These are phyloP conservation scores for Phytophthora syringae DNA, from an alignment of 352 stramenopile genomes.

Conservation along the genomic window DNA sequence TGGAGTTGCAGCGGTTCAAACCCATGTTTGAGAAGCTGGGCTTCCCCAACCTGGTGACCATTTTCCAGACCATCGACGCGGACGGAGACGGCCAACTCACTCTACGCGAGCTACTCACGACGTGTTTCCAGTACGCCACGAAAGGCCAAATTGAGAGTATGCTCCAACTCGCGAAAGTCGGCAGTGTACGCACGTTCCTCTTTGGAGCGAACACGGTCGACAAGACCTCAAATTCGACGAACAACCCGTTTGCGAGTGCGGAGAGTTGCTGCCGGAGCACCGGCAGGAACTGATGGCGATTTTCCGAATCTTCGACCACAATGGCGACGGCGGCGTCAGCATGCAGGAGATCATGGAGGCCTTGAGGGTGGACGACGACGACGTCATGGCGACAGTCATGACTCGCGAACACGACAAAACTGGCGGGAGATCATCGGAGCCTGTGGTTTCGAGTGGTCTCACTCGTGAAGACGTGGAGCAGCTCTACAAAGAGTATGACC, in stretches of 20 bases:
- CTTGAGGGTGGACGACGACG: conserved; percentile 69
- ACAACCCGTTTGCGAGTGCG: conserved; percentile 1
- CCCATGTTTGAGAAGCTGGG: conserved; percentile 72
- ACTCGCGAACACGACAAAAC: conserved; percentile 38
- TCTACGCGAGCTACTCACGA: conserved; percentile 63
- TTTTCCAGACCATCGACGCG: conserved; percentile 79
- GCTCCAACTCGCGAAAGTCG: conserved; percentile 73
- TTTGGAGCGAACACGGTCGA: conserved; percentile 15
- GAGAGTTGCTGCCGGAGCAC: conserved; percentile 41
- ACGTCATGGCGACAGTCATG: conserved; percentile 55
- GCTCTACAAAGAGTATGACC: conserved; percentile 65
- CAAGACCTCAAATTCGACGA: not conserved
- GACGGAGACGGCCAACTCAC: conserved; percentile 65
- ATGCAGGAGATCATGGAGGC: conserved; percentile 81
- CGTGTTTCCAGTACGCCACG: conserved; percentile 73
- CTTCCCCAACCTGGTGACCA: conserved; percentile 61
- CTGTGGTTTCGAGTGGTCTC: conserved; percentile 44
- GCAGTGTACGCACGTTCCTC: conserved; percentile 58
- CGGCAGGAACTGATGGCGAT: conserved; percentile 60
- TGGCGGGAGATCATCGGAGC: not conserved
- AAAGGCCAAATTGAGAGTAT: conserved; percentile 70
- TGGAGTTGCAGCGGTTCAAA: conserved; percentile 62
- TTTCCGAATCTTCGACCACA: conserved; percentile 76
- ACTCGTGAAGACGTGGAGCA: conserved; percentile 64
- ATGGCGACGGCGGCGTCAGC: conserved; percentile 66